These are phyloP conservation scores for Gleditsia sinensis DNA, from an alignment of 306 rosid genomes.

Conservation along the genomic window DNA sequence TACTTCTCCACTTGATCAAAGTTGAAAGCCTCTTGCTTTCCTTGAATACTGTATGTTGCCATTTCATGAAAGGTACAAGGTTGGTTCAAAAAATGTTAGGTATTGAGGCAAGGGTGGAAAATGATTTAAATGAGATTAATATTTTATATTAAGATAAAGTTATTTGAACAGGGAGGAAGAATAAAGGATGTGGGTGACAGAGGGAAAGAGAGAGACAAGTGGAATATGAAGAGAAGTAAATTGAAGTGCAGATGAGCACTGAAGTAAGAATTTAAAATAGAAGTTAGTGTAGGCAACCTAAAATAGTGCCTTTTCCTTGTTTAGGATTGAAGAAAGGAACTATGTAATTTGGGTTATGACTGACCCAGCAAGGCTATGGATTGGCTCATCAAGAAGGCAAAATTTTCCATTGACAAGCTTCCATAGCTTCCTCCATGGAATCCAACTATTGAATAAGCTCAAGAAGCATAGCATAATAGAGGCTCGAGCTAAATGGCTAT, in stretches of 20 bases:
- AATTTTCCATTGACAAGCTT: no score
- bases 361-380: no score
- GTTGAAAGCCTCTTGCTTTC: conserved; percentile 17
- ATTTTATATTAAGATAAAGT: no score
- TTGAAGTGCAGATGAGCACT: conserved; percentile 26
- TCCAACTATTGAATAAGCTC: no score
- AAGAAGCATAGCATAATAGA: no score
- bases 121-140: conserved; percentile 13
- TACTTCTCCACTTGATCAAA: neutral
- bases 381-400: no score
- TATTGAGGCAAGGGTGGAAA: conserved; percentile 7
- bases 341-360: conserved; percentile 18
- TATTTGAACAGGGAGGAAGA: no score
- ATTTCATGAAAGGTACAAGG: conserved; percentile 34
- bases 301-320: conserved; percentile 38
- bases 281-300: conserved; percentile 12
- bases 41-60: conserved; percentile 39
- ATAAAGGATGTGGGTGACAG: conserved; percentile 31
- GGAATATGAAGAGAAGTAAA: conserved; percentile 49
- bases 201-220: conserved; percentile 35
- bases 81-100: conserved; percentile 22
- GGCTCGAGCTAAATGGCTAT: no score
- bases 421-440: no score
- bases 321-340: conserved; percentile 46
- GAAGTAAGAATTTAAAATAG: conserved; percentile 24